These are phyloP conservation scores for Zygoascus bituminiphila DNA, from an alignment of 805 yeast species.

Conservation along the genomic window DNA sequence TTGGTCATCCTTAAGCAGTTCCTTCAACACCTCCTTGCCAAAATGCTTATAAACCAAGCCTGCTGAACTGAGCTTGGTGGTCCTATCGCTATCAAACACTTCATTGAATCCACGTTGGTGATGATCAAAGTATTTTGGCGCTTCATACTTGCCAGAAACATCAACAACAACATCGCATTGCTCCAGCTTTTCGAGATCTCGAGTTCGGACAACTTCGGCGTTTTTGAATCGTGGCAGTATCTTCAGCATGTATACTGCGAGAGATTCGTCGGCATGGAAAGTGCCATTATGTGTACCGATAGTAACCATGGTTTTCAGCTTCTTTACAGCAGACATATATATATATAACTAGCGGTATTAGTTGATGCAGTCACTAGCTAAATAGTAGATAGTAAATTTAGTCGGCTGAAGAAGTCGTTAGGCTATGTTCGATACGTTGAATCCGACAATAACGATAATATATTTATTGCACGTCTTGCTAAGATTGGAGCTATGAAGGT, in stretches of 20 bases:
- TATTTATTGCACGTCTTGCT: too few species aligned
- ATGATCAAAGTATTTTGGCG: conserved; percentile 81
- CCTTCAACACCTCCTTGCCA: conserved; percentile 35
- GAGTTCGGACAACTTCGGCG: conserved; percentile 69
- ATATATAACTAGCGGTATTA: too few species aligned
- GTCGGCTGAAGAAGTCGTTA: too few species aligned
- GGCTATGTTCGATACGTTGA: too few species aligned
- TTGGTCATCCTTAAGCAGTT: conserved; percentile 35
- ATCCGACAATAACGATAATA: too few species aligned
- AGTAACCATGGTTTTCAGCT: conserved; percentile 33
- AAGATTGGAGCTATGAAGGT: too few species aligned
- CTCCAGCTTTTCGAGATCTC: conserved; percentile 79
- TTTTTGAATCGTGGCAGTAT: conserved; percentile 58
- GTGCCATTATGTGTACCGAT: conserved; percentile 77
- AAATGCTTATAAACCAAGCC: conserved; percentile 76
- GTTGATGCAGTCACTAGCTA: too few species aligned
- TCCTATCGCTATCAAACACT: conserved; percentile 47
- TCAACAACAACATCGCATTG: conserved; percentile 87
- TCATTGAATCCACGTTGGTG: conserved; percentile 89
- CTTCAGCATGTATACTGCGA: conserved; percentile 82
- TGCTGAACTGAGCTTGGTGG: conserved; percentile 85
- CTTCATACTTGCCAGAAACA: conserved; percentile 88
- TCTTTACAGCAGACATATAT: conserved; percentile 7
- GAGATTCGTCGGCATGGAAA: conserved; percentile 94
- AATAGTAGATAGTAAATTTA: too few species aligned